Evolutionary conservation across 495 filamentous ascomycete species (phyloP).

Genomic region (Sphaerosporella brunnea): DNA sequence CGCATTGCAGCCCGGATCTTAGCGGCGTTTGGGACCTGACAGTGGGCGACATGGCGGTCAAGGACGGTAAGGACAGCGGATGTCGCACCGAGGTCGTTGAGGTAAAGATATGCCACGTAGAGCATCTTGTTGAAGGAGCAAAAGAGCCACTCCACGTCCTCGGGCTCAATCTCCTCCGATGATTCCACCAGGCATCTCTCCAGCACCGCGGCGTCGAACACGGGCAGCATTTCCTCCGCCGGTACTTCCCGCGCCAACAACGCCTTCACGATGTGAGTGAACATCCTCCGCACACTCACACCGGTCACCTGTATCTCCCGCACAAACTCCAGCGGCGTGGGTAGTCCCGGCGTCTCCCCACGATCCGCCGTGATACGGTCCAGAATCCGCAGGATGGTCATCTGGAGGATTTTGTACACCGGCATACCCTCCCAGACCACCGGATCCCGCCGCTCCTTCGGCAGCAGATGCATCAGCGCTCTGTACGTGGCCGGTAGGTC

Average conservation of each 20-base stretch:
- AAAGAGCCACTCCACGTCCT: neutral
- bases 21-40: neutral
- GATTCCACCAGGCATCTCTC: neutral
- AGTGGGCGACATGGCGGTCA: neutral
- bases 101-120: constrained; percentile 4
- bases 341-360: neutral
- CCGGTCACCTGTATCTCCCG: constrained; percentile 7
- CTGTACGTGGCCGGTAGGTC: neutral
- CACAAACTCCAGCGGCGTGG: constrained; percentile 11
- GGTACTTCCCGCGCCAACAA: constrained; percentile 6
- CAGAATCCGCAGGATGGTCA: neutral
- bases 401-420: neutral
- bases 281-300: constrained; percentile 1
- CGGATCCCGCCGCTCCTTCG: neutral
- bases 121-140: neutral
- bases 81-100: constrained; percentile 3
- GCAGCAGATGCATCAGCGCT: neutral
- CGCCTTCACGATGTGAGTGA: constrained; percentile 10
- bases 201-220: constrained; percentile 8
- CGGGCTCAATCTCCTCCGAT: neutral
- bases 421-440: neutral
- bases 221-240: constrained; percentile 6
- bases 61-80: neutral
- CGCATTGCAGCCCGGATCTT: neutral
- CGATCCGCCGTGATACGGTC: constrained; percentile 10